Base-by-base conservation (phyloP, 1,139 yeast genomes). In the Magnusiomyces fungicola region DNA sequence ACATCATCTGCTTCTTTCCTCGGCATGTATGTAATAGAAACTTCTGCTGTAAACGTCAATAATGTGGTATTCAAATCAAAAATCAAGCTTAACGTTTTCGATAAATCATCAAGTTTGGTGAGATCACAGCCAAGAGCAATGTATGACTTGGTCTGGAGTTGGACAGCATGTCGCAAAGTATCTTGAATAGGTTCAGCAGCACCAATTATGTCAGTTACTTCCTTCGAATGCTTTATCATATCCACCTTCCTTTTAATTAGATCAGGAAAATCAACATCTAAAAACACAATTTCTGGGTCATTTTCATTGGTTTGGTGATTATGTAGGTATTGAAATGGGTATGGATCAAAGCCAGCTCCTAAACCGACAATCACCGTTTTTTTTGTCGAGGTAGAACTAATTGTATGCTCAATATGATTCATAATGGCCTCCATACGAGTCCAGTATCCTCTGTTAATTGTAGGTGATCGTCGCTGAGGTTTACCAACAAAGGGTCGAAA, bases 381-480 rank as follows among this genome's bases (percentile, higher is more conserved):
- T 3, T 48, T 16, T 27, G 45, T 40, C 12, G 42, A 29, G 27
- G 45, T 45, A 21, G 45, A 46, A 4, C 59, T 56, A 14, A 57
- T 48, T 0, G 61, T 53, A 39, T 72, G 67, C 38, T 72, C 61
- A 16, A 83, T 72, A 48, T 79, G 69, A 47, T 68, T 69, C 55
- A 79, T 73, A 50, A 86, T 81, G 6, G 88, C 79, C 59, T 81
- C 81, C 80, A 86, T 80, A 52, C 95, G 70, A 23, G 84, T 72
- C 90, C 94, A 86, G 63, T 86, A 86, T 0, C 95, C 95, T 58
- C 95, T 67, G 58, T 86, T 86, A 41, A 86, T 84, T 12, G 86
- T 83, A 0, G 95, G 95, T 0, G 92, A 81, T 52, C 95, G 69
- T 61, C 92, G 70, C 56, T 79, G 78, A 5, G 80, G 80, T 52